Evolutionary conservation across 1,284 basidiomycete species (phyloP).

Genomic region (Heterobasidion occidentale): DNA sequence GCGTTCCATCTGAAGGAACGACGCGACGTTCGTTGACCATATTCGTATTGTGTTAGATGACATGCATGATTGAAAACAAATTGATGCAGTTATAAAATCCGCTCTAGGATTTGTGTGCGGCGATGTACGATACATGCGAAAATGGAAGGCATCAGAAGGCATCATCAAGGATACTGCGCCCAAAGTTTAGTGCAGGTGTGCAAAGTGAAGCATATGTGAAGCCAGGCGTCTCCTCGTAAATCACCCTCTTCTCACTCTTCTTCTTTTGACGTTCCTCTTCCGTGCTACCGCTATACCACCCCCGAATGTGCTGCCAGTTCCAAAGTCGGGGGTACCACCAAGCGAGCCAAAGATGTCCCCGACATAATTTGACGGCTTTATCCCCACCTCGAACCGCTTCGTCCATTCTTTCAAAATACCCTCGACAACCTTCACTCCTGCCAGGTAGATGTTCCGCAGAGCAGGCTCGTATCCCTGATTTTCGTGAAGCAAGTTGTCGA

Average conservation of each 20-base stretch:
- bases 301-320: constrained; percentile 5
- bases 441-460: constrained; percentile 19
- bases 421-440: constrained; percentile 22
- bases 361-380: constrained; percentile 22
- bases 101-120: no score
- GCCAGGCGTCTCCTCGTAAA: no score
- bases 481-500: constrained; percentile 18
- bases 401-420: constrained; percentile 23
- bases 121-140: no score
- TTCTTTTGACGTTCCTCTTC: neutral
- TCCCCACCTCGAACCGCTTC: constrained; percentile 17
- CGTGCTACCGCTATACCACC: neutral
- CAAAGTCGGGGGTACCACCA: constrained; percentile 20
- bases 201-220: no score
- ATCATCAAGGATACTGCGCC: no score
- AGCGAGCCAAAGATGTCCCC: constrained; percentile 24
- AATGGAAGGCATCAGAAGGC: no score
- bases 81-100: no score
- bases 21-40: no score
- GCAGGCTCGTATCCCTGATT: constrained; percentile 14
- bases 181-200: no score
- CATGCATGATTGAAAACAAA: no score
- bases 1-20: no score
- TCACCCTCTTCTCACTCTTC: neutral
- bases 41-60: no score